phyloP scores from a whole-genome alignment of 1,139 yeast species.

The Geotrichum citri-aurantii region DNA sequence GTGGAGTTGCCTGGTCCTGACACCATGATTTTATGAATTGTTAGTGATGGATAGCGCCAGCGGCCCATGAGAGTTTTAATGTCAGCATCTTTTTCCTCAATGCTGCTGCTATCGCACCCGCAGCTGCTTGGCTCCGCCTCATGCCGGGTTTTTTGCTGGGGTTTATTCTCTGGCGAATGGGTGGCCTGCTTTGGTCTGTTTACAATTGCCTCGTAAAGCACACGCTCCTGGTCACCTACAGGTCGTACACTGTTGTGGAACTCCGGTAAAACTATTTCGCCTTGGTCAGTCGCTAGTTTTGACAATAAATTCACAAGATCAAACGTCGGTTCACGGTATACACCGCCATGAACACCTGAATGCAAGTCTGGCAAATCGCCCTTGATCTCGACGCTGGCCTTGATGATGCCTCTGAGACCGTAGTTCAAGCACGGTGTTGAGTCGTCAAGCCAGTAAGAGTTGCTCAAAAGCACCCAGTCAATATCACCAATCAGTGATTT shows the following conservation, averaged over 20 bases:
- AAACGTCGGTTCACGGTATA: conserved; percentile 79
- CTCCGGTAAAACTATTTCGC: conserved; percentile 58
- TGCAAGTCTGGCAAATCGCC: conserved; percentile 84
- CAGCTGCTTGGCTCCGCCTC: not conserved
- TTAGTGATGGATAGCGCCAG: conserved; percentile 88
- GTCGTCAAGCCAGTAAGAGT: conserved; percentile 93
- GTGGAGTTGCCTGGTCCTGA: conserved; percentile 90
- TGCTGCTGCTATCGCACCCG: not conserved
- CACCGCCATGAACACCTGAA: conserved; percentile 96
- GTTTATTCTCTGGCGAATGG: not conserved
- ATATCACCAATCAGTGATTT: conserved; percentile 53
- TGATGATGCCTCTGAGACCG: conserved; percentile 87
- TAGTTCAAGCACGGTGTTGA: conserved; percentile 84
- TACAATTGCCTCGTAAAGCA: conserved; percentile 56
- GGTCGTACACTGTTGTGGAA: conserved; percentile 64
- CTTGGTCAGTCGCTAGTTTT: conserved; percentile 50
- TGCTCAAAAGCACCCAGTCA: conserved; percentile 86
- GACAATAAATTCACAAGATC: conserved; percentile 72
- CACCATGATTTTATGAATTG: conserved; percentile 79
- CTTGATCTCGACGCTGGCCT: conserved; percentile 62
- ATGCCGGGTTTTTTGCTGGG: not conserved
- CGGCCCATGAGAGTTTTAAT: conserved; percentile 50
- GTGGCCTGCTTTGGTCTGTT: conserved; percentile 34
- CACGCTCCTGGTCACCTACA: conserved; percentile 50
- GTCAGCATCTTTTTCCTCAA: not conserved